phyloP scores from a whole-genome alignment of 805 yeast genomes.

The Metschnikowia drakensbergensis region DNA sequence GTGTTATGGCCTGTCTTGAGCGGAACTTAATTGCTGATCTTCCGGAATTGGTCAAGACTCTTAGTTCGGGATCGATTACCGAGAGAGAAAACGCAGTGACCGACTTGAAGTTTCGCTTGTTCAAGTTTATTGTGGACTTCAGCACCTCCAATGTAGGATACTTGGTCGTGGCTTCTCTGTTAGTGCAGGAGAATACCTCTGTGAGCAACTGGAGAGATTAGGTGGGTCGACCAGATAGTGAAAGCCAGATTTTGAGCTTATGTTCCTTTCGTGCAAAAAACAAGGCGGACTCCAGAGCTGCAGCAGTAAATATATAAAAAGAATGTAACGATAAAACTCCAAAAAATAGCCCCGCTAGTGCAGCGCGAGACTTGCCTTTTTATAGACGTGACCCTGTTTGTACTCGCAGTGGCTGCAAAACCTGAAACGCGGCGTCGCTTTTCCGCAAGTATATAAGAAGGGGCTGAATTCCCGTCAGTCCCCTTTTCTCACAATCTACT shows the following conservation, averaged over 20 bases:
- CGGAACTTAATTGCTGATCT: slow-evolving; percentile 45
- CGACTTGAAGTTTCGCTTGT: slow-evolving; percentile 33
- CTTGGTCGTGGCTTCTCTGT: slow-evolving; percentile 28
- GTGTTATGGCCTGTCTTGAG: slow-evolving; percentile 51
- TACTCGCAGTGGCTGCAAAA: background rate
- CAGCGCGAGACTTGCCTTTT: background rate
- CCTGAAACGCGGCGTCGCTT: background rate
- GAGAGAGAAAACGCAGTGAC: slow-evolving; percentile 19
- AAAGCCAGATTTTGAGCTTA: too few species aligned
- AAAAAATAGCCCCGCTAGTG: too few species aligned
- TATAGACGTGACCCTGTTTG: background rate
- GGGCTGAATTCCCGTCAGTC: too few species aligned
- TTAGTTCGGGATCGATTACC: slow-evolving; percentile 14
- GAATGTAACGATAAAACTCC: too few species aligned
- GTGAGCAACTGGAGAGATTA: slow-evolving; percentile 6
- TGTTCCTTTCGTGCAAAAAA: too few species aligned
- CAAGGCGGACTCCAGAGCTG: too few species aligned
- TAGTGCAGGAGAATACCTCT: background rate
- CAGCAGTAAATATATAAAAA: too few species aligned
- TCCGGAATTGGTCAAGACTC: slow-evolving; percentile 22
- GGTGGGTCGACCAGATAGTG: background rate
- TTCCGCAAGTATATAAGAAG: too few species aligned
- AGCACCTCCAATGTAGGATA: slow-evolving; percentile 38
- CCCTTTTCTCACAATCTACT: too few species aligned
- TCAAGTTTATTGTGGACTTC: slow-evolving; percentile 40